Evolutionary conservation across 306 rosid genomes (phyloP).

Genomic region (Potentilla sterilis): DNA sequence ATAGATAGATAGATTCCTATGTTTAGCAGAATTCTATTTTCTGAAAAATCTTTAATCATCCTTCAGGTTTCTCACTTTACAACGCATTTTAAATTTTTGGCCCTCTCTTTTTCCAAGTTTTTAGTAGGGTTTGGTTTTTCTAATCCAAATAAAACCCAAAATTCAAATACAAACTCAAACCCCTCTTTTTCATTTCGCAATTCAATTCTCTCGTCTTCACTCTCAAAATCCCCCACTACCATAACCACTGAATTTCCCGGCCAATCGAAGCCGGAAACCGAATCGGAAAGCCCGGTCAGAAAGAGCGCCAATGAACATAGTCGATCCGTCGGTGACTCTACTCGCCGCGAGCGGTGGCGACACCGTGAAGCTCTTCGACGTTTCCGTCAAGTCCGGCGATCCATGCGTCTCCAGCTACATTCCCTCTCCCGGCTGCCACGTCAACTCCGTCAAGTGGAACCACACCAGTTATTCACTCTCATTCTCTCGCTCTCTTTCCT

Average conservation of each 20-base stretch:
- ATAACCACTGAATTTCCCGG: slow-evolving; percentile 12
- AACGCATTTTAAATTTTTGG: slow-evolving; percentile 30
- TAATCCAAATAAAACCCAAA: not conserved
- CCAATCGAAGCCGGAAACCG: slow-evolving; percentile 3
- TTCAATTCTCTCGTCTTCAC: slow-evolving; percentile 6
- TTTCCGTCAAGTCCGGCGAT: slow-evolving; percentile 77
- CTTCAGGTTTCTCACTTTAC: too few relatives aligned
- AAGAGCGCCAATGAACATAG: slow-evolving; percentile 25
- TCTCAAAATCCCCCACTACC: slow-evolving; percentile 4
- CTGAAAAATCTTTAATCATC: too few relatives aligned
- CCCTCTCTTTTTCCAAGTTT: not conserved
- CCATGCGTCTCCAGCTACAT: slow-evolving; percentile 82
- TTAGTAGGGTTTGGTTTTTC: slow-evolving; percentile 39
- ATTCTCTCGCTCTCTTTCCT: not conserved
- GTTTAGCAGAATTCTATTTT: too few relatives aligned
- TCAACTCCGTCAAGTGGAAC: slow-evolving; percentile 95
- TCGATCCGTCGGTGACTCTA: slow-evolving; percentile 74
- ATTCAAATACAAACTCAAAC: not conserved
- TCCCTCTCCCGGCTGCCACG: slow-evolving; percentile 74
- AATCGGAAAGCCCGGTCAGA: too few relatives aligned
- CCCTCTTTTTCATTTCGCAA: not conserved
- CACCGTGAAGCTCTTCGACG: slow-evolving; percentile 89
- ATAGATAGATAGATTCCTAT: too few relatives aligned
- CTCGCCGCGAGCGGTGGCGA: slow-evolving; percentile 92
- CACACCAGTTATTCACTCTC: slow-evolving; percentile 73